Base-by-base conservation (phyloP, 495 filamentous ascomycete species). In the Tuber microsphaerosporum region DNA sequence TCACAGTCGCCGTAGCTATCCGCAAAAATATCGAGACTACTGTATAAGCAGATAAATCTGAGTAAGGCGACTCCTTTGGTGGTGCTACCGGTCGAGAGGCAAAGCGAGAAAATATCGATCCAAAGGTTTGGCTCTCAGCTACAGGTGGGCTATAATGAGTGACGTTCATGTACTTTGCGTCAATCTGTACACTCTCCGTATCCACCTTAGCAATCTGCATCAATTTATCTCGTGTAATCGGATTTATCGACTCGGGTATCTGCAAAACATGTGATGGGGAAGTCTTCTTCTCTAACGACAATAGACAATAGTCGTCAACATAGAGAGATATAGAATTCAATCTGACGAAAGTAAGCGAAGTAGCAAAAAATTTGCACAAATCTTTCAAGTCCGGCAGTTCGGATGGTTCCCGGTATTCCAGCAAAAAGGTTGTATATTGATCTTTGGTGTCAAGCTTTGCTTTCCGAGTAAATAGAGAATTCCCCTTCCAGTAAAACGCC, bases 401-500 rank as follows among this genome's bases (percentile, higher is more conserved):
- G 10, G 90, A 92, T 42, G 89, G 88, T 79, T 94, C 97, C 83
- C 96, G 89, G 83, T 97, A 97, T 77, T 97, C 93, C 41, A 99
- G 87, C 37, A 97, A 89, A 81, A 99, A 99, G 70, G 91, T 91
- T 6, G 96, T 99, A 74, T 93, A 90, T 20, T 86, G 85, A 76
- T 87, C 89, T 10, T 81, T 86, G 70, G 93, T 86, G 12, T 86
- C 86, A 70, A 97, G 82, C 81, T 90, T 89, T 45, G 93, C 84
- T 72, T 91, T 89, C 79, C 93, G 90, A 7, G 96, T 99, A 82
- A 95, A 97, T 7, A 99, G 87, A 10, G 92, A 92, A 83, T 97
- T 97, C 26, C 90, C 92, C 83, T 97, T 97, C 96, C 96, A 99
- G 85, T 97, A 98, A 83, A 99, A 99, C 17, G 94, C 94, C 92